Evolutionary conservation across 192 early-diverging fungal genomes (phyloP), one percentile per base, ranked within the genome.

Genomic region (Gorgonomyces haynaldii): DNA sequence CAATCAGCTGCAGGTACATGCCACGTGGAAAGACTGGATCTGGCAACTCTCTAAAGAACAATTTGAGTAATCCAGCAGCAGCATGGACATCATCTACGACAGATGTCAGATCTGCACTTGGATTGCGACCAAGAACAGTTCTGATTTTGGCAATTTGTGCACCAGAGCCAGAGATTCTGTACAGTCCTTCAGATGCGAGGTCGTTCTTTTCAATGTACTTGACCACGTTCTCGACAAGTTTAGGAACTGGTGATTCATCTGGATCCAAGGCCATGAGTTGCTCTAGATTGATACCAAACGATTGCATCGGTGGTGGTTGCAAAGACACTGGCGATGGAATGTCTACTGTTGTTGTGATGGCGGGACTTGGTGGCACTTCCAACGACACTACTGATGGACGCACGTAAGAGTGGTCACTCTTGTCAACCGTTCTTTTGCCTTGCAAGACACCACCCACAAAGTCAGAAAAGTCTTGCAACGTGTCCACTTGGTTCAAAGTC

Each of bases 11-110:
- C 10, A 70, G 60, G 56, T 85, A 90, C 50, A 73, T 60, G 15
- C 46, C 32, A 35, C 60, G 58, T 36, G 91, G 85, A 45, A 98
- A 68, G 0, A 96, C 62, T 0, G 88, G 83, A 31, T 90, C 88
- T 3, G 91, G 87, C n/a, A 98, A 61, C 60, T 96, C 91, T 23
- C 95, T 74, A 60, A 98, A 85, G 74, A 85, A 98, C 38, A 91
- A 68, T 58, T 98, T 98, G 2, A 98, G 61, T 20, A 86, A 81
- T 39, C 88, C 78, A 17, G 89, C 64, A 5, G 94, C 66, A 45
- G 79, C 83, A 60, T 90, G 85, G 28, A 98, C 78, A 52, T 96
- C 90, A 2, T 66, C 62, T 25, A 72, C 62, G 16, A 80, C 77
- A 28, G 59, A 54, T 5, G 69, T 68, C 36, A 91, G 49, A 51